Percentiles rank a stretch among this genome's conserved stretches.
These are phyloP conservation scores for Neoscytalidium dimidiatum DNA, from an alignment of 2,329 filamentous ascomycete genomes.

Conservation along the genomic window DNA sequence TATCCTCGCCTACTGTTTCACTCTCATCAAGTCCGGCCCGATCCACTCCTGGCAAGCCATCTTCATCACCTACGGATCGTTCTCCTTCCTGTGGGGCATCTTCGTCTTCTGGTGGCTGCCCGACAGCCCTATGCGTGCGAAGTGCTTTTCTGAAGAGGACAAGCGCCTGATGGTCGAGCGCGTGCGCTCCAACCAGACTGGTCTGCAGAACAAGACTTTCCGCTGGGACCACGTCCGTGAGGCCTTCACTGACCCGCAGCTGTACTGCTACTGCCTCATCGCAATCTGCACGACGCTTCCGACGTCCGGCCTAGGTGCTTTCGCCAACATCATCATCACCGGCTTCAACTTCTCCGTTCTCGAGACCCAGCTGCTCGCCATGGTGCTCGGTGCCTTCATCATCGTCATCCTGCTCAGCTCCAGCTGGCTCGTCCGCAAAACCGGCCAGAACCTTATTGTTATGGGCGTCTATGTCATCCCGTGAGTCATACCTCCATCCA, in stretches of 20 bases:
- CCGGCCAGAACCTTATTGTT: constrained; percentile 66
- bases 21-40: constrained; percentile 49
- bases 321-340: constrained; percentile 72
- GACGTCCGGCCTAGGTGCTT: constrained; percentile 71
- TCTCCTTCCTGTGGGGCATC: constrained; percentile 55
- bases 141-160: constrained; percentile 58
- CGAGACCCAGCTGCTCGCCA: constrained; percentile 71
- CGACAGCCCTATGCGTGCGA: constrained; percentile 63
- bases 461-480: constrained; percentile 69
- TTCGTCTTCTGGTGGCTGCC: constrained; percentile 61
- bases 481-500: constrained; percentile 34
- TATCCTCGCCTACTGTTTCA: constrained; percentile 61
- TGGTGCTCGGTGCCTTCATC: constrained; percentile 75
- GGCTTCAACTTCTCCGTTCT: constrained; percentile 66
- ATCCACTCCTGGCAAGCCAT: constrained; percentile 59
- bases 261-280: constrained; percentile 65
- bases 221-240: constrained; percentile 59
- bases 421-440: constrained; percentile 68
- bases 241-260: constrained; percentile 44
- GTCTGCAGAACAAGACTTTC: constrained; percentile 47
- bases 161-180: constrained; percentile 62
- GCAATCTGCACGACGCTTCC: constrained; percentile 72
- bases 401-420: constrained; percentile 69
- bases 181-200: constrained; percentile 45
- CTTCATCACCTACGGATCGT: constrained; percentile 37